Base-by-base conservation (phyloP, 345 rosid genomes). In the Adansonia digitata region DNA sequence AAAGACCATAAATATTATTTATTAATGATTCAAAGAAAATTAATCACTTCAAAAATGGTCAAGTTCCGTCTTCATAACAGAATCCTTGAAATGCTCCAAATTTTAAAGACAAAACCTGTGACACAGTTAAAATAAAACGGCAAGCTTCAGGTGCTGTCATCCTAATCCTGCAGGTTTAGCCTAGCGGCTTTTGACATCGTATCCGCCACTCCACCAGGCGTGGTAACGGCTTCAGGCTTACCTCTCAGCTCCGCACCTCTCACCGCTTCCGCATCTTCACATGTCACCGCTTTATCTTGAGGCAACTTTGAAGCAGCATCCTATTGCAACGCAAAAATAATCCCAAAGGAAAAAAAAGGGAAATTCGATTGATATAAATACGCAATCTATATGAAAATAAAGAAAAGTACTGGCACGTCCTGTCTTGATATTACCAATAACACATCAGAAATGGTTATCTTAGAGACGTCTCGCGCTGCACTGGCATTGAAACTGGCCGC, bases 141-240 rank as follows among this genome's bases (percentile, higher is more conserved):
- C 64, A 27, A 39, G 37, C 5, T 46, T 68, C 40, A 27, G 3
- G 24, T 14, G 7, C 0, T 27, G 17, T 8, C 72, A 45, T 68
- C 24, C 6, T 45, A 51, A 26, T 45, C 39, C 1, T 26, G 39
- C 53, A 81, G 85, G 77, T 89, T 84, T n/a, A 85, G 77, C 67
- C 82, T 82, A 59, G 87, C 86, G 0, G 91, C 91, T 0, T 82
- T 86, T 0, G 83, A 84, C 71, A 84, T 80, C 6, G 91, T 81
- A 18, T 83, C 85, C 5, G 86, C 89, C 11, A 87, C 85, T 9
- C 91, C 90, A n/a, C 88, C 90, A 4, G 89, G 85, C 14, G 82
- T 82, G 3, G 86, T 69, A 17, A 29, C 68, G 85, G 75, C 73
- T 18, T 85, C 76, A 0, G 78, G 74, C 37, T 84, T 83, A 73